Percentiles rank a stretch among this genome's conserved stretches.
These are phyloP conservation scores for Fusarium anthophilum DNA, from an alignment of 2,329 filamentous ascomycete species.

Conservation along the genomic window DNA sequence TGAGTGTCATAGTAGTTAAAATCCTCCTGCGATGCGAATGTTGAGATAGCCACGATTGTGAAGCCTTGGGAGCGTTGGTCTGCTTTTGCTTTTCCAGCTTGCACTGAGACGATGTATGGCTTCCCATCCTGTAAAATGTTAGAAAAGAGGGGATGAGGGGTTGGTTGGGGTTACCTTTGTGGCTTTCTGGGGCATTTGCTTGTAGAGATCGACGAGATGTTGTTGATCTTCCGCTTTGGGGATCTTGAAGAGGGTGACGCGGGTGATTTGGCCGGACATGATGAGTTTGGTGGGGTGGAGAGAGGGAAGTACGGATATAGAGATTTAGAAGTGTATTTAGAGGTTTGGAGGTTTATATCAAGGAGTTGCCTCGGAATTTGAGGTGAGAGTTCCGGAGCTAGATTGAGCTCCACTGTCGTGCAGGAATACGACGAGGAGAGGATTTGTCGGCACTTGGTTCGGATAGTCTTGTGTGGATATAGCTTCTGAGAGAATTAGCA, in stretches of 20 bases:
- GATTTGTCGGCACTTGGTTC: neutral
- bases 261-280: constrained; percentile 35
- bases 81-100: constrained; percentile 58
- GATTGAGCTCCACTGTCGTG: neutral
- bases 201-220: constrained; percentile 46
- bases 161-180: constrained; percentile 40
- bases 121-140: constrained; percentile 61
- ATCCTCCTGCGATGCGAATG: constrained; percentile 65
- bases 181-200: constrained; percentile 44
- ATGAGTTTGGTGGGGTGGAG: neutral
- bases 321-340: rapidly evolving
- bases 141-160: rapidly evolving
- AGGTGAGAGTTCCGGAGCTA: neutral
- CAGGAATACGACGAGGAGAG: neutral
- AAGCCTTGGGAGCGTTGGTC: constrained; percentile 68
- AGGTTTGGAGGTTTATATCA: neutral
- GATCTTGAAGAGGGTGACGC: constrained; percentile 53
- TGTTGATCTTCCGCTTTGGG: constrained; percentile 45
- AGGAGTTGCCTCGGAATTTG: neutral
- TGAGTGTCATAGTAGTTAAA: constrained; percentile 69
- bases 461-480: neutral
- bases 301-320: neutral
- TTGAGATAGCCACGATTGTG: constrained; percentile 65
- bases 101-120: constrained; percentile 64
- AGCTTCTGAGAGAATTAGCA: rapidly evolving